Conservation (phyloP, 257 asterid species). For the Lavandula angustifolia region DNA sequence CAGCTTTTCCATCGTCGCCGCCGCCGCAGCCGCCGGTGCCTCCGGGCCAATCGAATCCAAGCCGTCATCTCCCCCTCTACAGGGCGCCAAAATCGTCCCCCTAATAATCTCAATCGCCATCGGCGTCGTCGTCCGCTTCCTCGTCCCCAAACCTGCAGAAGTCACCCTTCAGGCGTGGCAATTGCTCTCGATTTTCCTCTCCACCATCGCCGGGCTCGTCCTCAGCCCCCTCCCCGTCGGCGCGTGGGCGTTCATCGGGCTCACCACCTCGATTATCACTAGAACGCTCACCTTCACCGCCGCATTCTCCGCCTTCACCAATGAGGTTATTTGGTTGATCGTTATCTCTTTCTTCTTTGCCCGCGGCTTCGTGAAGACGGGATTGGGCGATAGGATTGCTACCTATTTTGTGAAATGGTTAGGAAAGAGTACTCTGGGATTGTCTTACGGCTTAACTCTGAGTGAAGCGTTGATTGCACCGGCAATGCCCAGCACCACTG, state of each 20-base stretch:
- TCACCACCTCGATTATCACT: constrained; percentile 69
- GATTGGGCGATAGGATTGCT: constrained; percentile 86
- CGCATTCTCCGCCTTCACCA: constrained; percentile 86
- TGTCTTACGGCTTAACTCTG: constrained; percentile 85
- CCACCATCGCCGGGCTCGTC: constrained; percentile 88
- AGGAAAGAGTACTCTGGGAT: constrained; percentile 89
- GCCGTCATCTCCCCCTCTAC: constrained; percentile 33
- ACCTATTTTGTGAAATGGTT: constrained; percentile 84
- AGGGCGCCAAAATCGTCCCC: constrained; percentile 74
- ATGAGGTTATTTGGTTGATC: constrained; percentile 88
- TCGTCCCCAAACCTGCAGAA: constrained; percentile 70
- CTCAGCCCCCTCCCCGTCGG: constrained; percentile 89
- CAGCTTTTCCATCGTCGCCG: constrained; percentile 31
- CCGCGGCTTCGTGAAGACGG: constrained; percentile 92
- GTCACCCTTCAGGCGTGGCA: constrained; percentile 92
- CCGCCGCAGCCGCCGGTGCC: constrained; percentile 35
- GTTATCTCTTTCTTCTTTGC: constrained; percentile 93
- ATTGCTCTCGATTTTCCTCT: constrained; percentile 72
- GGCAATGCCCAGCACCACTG: constrained; percentile 98
- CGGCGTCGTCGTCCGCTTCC: constrained; percentile 66
- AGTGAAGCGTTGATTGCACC: constrained; percentile 95
- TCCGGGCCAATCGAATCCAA: constrained; percentile 37
- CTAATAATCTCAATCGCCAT: constrained; percentile 60
- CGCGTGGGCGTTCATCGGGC: constrained; percentile 92
- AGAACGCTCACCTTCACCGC: constrained; percentile 63